Conservation (phyloP, 768 basidiomycete species). For the Boletus vinaceobasis region DNA sequence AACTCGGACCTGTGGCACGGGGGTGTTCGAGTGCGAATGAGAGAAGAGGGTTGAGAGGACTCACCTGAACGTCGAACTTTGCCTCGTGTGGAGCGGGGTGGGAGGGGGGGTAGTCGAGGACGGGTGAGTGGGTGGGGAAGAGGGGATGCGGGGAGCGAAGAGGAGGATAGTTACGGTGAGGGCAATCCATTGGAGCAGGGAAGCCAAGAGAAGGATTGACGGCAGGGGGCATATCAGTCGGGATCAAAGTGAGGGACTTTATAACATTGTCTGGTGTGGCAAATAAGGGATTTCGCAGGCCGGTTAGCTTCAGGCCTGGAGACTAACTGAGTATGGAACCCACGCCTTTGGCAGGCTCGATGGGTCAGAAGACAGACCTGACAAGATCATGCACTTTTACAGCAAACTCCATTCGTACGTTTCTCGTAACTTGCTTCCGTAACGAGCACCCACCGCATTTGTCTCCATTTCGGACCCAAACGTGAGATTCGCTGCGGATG, state of each 20-base stretch:
- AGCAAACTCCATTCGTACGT: slow-evolving; percentile 27
- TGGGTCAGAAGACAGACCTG: slow-evolving; percentile 28
- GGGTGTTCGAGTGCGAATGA: not conserved
- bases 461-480: slow-evolving; percentile 25
- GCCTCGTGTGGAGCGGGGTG: slow-evolving; percentile 10
- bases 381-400: slow-evolving; percentile 27
- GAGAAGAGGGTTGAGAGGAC: not conserved
- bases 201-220: slow-evolving; percentile 16
- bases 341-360: slow-evolving; percentile 31
- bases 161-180: not conserved
- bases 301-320: slow-evolving; percentile 13
- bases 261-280: slow-evolving; percentile 30
- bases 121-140: slow-evolving; percentile 3
- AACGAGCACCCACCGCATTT: slow-evolving; percentile 25
- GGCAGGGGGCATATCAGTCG: slow-evolving; percentile 17
- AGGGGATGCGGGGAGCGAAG: not conserved
- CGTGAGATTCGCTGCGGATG: slow-evolving; percentile 15
- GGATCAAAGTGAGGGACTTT: slow-evolving; percentile 20
- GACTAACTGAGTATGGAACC: slow-evolving; percentile 29
- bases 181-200: slow-evolving; percentile 13
- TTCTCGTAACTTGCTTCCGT: slow-evolving; percentile 26
- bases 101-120: slow-evolving; percentile 1
- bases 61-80: slow-evolving; percentile 24
- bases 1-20: slow-evolving; percentile 22
- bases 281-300: slow-evolving; percentile 19